Evolutionary conservation across 306 rosid genomes (phyloP).

Genomic region (Lathyrus tuberosus): DNA sequence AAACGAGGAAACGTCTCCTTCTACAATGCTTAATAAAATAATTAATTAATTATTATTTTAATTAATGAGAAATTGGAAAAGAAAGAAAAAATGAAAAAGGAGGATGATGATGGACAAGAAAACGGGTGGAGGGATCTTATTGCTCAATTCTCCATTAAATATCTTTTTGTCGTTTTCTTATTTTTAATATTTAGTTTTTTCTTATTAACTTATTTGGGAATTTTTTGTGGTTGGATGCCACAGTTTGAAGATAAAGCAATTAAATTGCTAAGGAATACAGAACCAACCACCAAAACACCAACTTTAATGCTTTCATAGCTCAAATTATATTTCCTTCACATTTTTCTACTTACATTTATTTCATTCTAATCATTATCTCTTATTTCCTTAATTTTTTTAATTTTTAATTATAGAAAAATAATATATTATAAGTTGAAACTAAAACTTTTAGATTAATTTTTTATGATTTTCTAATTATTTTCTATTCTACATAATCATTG

Average conservation of each 20-base stretch:
- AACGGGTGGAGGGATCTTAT: constrained; percentile 65
- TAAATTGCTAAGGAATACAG: constrained; percentile 63
- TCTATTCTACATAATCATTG: too few species aligned
- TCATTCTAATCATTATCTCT: constrained; percentile 20
- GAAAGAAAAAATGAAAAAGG: background rate
- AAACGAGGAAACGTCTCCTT: constrained; percentile 98
- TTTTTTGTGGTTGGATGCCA: constrained; percentile 89
- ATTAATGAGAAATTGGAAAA: constrained; percentile 19
- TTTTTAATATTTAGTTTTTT: constrained; percentile 31
- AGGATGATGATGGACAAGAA: constrained; percentile 52
- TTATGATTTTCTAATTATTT: too few species aligned
- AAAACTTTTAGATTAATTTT: too few species aligned
- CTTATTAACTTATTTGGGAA: constrained; percentile 42
- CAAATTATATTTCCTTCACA: constrained; percentile 28
- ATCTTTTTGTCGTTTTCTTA: constrained; percentile 92
- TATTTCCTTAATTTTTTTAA: background rate
- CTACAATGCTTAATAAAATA: constrained; percentile 56
- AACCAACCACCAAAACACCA: constrained; percentile 81
- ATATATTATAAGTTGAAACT: too few species aligned
- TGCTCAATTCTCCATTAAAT: constrained; percentile 73
- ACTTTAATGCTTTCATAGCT: constrained; percentile 63
- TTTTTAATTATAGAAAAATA: too few species aligned
- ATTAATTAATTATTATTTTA: background rate
- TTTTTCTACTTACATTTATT: constrained; percentile 13
- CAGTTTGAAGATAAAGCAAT: constrained; percentile 87